Evolutionary conservation across 2,329 filamentous ascomycete species (phyloP).

Genomic region (Dactylonectria macrodidyma): DNA sequence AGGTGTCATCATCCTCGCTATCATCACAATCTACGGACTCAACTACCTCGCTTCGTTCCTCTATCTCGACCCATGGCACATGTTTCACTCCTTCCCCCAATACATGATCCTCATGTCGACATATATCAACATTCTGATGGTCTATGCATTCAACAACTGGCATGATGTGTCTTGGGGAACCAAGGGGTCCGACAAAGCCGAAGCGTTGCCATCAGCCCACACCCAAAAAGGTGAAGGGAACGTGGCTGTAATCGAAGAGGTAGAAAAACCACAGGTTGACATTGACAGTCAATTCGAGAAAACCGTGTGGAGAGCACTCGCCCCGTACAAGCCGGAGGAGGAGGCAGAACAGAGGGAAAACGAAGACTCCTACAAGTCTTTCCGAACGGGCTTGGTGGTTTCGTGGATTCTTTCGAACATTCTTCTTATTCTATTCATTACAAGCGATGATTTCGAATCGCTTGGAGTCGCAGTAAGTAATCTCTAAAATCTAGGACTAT

Average conservation of each 20-base stretch:
- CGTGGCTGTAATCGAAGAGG: constrained; percentile 92
- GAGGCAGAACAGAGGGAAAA: constrained; percentile 87
- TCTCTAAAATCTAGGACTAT: background rate
- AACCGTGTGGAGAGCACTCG: constrained; percentile 91
- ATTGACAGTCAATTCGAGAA: constrained; percentile 96
- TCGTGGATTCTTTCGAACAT: constrained; percentile 96
- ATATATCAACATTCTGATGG: constrained; percentile 91
- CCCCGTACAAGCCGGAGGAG: constrained; percentile 80
- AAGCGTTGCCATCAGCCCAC: constrained; percentile 88
- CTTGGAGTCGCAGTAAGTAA: constrained; percentile 78
- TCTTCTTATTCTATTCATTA: constrained; percentile 86
- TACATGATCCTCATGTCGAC: constrained; percentile 94
- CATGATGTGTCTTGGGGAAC: constrained; percentile 99
- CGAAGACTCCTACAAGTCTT: constrained; percentile 98
- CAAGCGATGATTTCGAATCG: constrained; percentile 84
- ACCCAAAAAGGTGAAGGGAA: constrained; percentile 86
- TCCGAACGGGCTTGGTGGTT: constrained; percentile 93
- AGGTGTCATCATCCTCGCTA: constrained; percentile 92
- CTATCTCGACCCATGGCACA: constrained; percentile 98
- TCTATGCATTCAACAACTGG: constrained; percentile 99
- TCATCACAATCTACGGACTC: constrained; percentile 93
- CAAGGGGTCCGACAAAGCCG: constrained; percentile 95
- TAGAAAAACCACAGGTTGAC: constrained; percentile 94
- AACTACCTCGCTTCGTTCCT: constrained; percentile 97
- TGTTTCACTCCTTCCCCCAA: constrained; percentile 96